phyloP scores from a whole-genome alignment of 306 rosid genomes.

The Pterocarpus macrocarpus region DNA sequence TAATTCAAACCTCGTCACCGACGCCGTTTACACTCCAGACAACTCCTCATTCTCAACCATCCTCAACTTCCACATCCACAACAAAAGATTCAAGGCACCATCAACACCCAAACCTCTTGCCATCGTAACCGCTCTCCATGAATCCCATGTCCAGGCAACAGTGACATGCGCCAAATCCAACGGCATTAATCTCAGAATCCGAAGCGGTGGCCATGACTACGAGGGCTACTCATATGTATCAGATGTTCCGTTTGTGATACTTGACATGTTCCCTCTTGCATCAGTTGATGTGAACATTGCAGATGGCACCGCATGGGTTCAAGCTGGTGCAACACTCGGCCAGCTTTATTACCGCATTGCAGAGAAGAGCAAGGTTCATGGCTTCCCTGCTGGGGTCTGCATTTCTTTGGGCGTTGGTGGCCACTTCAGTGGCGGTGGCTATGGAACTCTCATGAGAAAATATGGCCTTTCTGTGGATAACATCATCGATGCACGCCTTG shows the following conservation, averaged over 20 bases:
- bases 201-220: conserved; percentile 57
- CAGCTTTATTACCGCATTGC: conserved; percentile 42
- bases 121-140: conserved; percentile 16
- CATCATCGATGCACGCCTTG: conserved; percentile 45
- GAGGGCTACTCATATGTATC: conserved; percentile 51
- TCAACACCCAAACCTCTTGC: conserved; percentile 46
- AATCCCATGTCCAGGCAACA: conserved; percentile 36
- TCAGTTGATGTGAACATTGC: not conserved
- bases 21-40: conserved; percentile 10
- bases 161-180: conserved; percentile 40
- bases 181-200: conserved; percentile 43
- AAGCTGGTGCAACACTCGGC: conserved; percentile 49
- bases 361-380: conserved; percentile 1
- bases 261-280: conserved; percentile 43
- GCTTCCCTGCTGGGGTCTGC: conserved; percentile 68
- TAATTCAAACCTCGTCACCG: not conserved
- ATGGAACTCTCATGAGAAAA: conserved; percentile 80
- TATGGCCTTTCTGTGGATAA: conserved; percentile 78
- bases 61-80: conserved; percentile 34
- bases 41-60: conserved; percentile 22
- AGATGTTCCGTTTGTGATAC: conserved; percentile 21
- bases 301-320: conserved; percentile 23
- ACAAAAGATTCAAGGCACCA: conserved; percentile 35
- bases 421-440: conserved; percentile 83
- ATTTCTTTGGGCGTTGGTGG: conserved; percentile 70